Percentiles rank a stretch among this genome's conserved stretches.
These are phyloP conservation scores for Sicyos baderoa DNA, from an alignment of 306 rosid species.

Conservation along the genomic window DNA sequence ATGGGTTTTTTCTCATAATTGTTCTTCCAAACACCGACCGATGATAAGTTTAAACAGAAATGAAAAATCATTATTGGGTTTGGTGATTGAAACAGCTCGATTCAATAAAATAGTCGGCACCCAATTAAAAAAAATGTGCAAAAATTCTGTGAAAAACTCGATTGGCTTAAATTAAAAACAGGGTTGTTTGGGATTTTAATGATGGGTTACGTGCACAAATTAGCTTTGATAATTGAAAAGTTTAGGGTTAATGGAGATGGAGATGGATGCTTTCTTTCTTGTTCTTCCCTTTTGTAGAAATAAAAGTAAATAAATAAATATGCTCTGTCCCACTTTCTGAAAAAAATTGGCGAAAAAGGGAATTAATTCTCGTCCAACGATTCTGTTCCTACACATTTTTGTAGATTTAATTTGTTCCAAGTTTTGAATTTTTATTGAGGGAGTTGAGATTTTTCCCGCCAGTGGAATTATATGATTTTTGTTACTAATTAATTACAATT, in stretches of 20 bases:
- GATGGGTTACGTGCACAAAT: neutral
- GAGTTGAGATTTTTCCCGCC: neutral
- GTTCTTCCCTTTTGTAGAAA: neutral
- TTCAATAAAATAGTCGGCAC: neutral
- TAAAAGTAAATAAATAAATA: neutral
- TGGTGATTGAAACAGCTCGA: neutral
- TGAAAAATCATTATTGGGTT: neutral
- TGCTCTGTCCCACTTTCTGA: neutral
- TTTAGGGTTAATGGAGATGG: neutral
- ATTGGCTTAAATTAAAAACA: neutral
- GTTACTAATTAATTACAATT: neutral
- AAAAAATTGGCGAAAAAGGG: neutral
- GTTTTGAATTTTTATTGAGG: neutral
- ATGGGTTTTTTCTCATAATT: conserved; percentile 23
- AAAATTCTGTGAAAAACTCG: neutral
- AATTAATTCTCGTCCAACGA: neutral
- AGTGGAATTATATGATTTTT: neutral
- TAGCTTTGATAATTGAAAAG: neutral
- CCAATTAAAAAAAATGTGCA: neutral
- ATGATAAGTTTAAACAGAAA: neutral
- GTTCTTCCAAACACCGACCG: conserved; percentile 5
- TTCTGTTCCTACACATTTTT: too few relatives aligned
- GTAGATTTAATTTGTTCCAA: neutral
- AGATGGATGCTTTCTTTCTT: conserved; percentile 11
- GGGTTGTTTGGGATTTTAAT: neutral